These are phyloP conservation scores for Cadophora sp. DNA, from an alignment of 2,329 filamentous ascomycete species.

Conservation along the genomic window DNA sequence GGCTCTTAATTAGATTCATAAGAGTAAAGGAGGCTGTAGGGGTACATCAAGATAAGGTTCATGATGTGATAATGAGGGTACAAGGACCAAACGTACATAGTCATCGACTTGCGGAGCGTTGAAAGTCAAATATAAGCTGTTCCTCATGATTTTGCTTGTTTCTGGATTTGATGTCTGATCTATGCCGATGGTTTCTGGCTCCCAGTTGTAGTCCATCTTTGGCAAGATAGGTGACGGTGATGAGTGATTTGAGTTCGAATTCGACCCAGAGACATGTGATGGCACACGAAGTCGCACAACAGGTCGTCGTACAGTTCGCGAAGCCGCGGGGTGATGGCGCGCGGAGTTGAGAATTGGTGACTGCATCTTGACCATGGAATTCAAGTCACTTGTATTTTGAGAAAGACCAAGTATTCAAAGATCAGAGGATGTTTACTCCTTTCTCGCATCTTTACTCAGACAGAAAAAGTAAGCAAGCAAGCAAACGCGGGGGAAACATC, in stretches of 20 bases:
- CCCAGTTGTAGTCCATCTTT: constrained; percentile 16
- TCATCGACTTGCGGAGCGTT: constrained; percentile 39
- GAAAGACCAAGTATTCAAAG: constrained; percentile 4
- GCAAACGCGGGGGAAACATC: background rate
- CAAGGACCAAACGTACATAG: constrained; percentile 30
- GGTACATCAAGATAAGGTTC: background rate
- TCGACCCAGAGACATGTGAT: constrained; percentile 13
- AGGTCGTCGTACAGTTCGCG: constrained; percentile 17
- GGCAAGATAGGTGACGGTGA: constrained; percentile 7
- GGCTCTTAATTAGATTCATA: constrained; percentile 17
- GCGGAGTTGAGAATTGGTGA: constrained; percentile 25
- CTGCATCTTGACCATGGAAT: constrained; percentile 26
- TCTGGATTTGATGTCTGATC: constrained; percentile 22
- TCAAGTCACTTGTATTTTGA: constrained; percentile 19
- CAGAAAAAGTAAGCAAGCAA: constrained; percentile 10
- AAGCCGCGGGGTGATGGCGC: constrained; percentile 17
- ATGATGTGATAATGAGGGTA: background rate
- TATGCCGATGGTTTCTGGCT: constrained; percentile 10
- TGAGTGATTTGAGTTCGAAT: constrained; percentile 18
- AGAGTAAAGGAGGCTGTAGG: background rate
- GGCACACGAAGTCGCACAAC: constrained; percentile 17
- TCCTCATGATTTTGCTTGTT: constrained; percentile 30
- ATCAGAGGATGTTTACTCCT: constrained; percentile 11
- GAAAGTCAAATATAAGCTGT: constrained; percentile 38
- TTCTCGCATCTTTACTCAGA: constrained; percentile 16